phyloP scores from a whole-genome alignment of 2,329 filamentous ascomycete genomes.

The Nigrospora sphaerica region DNA sequence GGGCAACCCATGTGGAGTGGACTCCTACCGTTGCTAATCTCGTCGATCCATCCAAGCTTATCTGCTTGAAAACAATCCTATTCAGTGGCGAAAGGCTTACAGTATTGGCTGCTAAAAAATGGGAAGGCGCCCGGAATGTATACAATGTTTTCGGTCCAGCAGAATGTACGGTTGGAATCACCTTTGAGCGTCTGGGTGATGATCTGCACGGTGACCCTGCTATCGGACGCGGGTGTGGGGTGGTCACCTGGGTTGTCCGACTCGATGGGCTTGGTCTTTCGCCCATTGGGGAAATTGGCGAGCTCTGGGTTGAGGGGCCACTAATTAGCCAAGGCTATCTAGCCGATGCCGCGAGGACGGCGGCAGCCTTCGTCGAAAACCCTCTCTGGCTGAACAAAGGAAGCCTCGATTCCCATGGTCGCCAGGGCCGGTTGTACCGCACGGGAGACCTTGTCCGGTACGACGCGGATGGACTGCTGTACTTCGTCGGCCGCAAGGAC shows the following conservation, averaged over 20 bases:
- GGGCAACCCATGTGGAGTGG: no score
- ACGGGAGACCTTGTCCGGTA: not conserved
- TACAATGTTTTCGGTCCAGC: no score
- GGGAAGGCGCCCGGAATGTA: no score
- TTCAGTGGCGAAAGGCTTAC: no score
- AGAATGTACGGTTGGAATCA: not conserved
- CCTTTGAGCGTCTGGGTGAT: no score
- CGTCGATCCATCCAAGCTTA: no score
- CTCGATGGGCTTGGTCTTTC: not conserved
- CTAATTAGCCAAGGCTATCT: constrained; percentile 5
- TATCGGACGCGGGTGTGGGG: not conserved
- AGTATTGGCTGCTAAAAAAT: no score
- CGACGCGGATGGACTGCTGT: not conserved
- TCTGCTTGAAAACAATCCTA: not conserved
- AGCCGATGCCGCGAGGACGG: not conserved
- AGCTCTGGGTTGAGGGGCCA: constrained; percentile 4
- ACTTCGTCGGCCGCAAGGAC: not conserved
- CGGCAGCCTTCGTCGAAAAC: no score
- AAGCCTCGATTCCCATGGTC: no score
- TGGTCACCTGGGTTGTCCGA: not conserved
- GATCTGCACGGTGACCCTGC: no score
- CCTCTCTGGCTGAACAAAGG: no score
- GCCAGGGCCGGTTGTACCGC: not conserved
- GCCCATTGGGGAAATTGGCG: constrained; percentile 1
- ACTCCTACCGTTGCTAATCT: no score